Percentiles rank a stretch among this genome's conserved stretches.
These are phyloP conservation scores for Glarea lozoyensis DNA, from an alignment of 495 filamentous ascomycete genomes.

Conservation along the genomic window DNA sequence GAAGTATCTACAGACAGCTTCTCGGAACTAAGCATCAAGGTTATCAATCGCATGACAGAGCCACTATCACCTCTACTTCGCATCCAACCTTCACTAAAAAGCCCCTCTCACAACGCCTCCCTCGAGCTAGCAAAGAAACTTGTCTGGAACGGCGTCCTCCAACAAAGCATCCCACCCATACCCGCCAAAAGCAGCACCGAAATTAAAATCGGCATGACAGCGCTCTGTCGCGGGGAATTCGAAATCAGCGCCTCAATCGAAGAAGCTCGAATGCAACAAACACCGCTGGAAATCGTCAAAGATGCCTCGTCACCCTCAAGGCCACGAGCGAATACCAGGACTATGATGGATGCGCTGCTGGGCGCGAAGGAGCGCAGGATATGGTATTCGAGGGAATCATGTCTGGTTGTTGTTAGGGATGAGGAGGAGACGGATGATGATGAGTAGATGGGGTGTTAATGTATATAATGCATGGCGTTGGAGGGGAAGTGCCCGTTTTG, in stretches of 20 bases:
- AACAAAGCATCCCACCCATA: conserved; percentile 59
- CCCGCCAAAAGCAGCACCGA: conserved; percentile 42
- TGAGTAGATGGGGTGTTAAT: conserved; percentile 6
- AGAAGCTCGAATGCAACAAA: conserved; percentile 51
- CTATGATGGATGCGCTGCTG: conserved; percentile 41
- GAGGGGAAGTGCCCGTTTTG: not conserved
- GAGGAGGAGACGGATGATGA: conserved; percentile 17
- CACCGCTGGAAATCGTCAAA: too few relatives aligned
- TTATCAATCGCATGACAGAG: conserved; percentile 61
- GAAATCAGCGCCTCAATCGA: conserved; percentile 76
- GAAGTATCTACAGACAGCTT: conserved; percentile 58
- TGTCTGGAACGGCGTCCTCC: conserved; percentile 75
- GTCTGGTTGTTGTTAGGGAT: conserved; percentile 50
- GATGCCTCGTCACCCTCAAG: conserved; percentile 22
- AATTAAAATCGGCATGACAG: conserved; percentile 55
- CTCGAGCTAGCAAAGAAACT: conserved; percentile 79
- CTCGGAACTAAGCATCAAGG: conserved; percentile 53
- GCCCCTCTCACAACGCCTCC: conserved; percentile 63
- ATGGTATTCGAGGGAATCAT: conserved; percentile 62
- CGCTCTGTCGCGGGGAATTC: conserved; percentile 71
- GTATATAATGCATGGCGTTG: not conserved
- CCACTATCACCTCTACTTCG: conserved; percentile 67
- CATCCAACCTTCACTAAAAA: conserved; percentile 64
- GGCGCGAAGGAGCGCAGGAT: conserved; percentile 56
- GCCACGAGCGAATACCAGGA: conserved; percentile 42